A percentile compares a stretch with the other conserved stretches of the same genome.
phyloP scores from a whole-genome alignment of 768 basidiomycete species.

The Guyanaporus albipodus region DNA sequence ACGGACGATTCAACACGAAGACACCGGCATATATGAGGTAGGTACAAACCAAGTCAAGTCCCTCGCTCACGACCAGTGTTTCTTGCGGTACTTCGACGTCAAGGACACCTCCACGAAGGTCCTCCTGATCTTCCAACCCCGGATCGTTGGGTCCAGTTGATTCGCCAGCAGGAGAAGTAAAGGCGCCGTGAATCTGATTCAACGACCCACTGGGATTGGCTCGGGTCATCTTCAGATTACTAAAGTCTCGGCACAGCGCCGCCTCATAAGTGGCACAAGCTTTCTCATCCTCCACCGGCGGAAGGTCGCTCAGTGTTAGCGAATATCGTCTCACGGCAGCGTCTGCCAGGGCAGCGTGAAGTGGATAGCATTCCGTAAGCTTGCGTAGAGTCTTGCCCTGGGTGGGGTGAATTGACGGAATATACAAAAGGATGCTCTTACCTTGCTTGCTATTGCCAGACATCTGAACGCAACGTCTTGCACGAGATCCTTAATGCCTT shows the following conservation, averaged over 20 bases:
- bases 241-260: constrained; percentile 53
- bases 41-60: constrained; percentile 24
- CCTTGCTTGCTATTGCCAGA: constrained; percentile 57
- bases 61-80: constrained; percentile 8
- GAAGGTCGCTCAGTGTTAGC: constrained; percentile 52
- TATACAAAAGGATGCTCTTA: constrained; percentile 6
- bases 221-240: constrained; percentile 30
- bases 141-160: constrained; percentile 7
- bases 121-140: constrained; percentile 12
- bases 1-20: constrained; percentile 9
- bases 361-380: constrained; percentile 47
- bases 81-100: constrained; percentile 19
- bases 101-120: constrained; percentile 14
- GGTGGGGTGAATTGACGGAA: constrained; percentile 10
- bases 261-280: constrained; percentile 44
- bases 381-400: constrained; percentile 66
- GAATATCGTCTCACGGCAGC: constrained; percentile 50
- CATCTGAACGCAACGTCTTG: constrained; percentile 58
- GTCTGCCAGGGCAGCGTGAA: constrained; percentile 42
- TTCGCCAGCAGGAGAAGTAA: constrained; percentile 8
- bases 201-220: constrained; percentile 15
- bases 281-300: constrained; percentile 47
- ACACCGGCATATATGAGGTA: neutral
- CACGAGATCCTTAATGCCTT: constrained; percentile 45
- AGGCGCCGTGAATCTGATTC: constrained; percentile 3